Evolutionary conservation across 495 filamentous ascomycete genomes (phyloP).

Genomic region (Penicillium daleae): DNA sequence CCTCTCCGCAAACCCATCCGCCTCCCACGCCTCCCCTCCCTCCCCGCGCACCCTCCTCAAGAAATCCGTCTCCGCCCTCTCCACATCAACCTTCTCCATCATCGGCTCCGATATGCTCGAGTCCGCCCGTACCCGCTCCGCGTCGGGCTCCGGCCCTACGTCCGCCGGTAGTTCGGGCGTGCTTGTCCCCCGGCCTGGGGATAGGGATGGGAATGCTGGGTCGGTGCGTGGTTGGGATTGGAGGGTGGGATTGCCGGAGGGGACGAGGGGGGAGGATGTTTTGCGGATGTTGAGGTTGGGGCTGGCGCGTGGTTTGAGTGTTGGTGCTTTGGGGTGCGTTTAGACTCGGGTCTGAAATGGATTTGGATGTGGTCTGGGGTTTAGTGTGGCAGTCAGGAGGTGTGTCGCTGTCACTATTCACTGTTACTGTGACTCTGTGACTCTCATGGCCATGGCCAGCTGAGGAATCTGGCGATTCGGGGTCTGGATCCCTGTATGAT

Average conservation of each 20-base stretch:
- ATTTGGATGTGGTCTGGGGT: not conserved
- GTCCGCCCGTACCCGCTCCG: constrained; percentile 48
- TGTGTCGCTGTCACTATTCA: no score
- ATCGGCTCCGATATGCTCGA: constrained; percentile 74
- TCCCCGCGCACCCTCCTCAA: constrained; percentile 67
- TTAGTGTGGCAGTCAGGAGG: not conserved
- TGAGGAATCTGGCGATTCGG: no score
- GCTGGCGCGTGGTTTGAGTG: constrained; percentile 63
- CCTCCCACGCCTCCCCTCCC: constrained; percentile 45
- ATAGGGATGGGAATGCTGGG: constrained; percentile 48
- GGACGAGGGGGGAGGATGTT: constrained; percentile 65
- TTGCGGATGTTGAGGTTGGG: constrained; percentile 72
- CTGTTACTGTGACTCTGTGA: no score
- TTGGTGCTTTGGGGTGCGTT: constrained; percentile 38
- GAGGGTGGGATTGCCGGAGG: constrained; percentile 63
- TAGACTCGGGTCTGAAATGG: not conserved
- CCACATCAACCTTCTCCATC: constrained; percentile 63
- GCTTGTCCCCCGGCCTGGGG: constrained; percentile 46
- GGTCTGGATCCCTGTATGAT: no score
- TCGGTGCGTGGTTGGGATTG: constrained; percentile 80
- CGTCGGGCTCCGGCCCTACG: constrained; percentile 48
- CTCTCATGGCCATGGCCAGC: no score
- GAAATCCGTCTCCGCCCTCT: constrained; percentile 64
- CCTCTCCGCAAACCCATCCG: constrained; percentile 49
- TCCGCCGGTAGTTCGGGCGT: constrained; percentile 59